Conservation (phyloP, 345 rosid species). For the Microcos paniculata region DNA sequence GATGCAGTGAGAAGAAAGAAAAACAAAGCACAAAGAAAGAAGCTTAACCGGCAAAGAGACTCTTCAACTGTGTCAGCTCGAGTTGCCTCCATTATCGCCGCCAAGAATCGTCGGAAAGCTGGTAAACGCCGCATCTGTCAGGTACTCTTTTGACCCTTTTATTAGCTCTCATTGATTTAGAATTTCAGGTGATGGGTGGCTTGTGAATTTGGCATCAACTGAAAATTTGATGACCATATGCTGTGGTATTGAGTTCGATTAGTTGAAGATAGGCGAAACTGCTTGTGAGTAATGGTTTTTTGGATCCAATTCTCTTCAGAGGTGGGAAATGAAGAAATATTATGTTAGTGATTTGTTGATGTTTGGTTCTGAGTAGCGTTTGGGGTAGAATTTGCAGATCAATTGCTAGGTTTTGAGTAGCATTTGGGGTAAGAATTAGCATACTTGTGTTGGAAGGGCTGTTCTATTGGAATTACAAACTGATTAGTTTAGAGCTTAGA, state of each 20-base stretch:
- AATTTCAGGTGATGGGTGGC: background rate
- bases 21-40: slow-evolving; percentile 66
- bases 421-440: background rate
- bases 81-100: slow-evolving; percentile 74
- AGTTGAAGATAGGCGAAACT: background rate
- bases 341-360: background rate
- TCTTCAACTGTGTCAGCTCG: slow-evolving; percentile 66
- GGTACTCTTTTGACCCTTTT: slow-evolving; percentile 36
- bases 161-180: background rate
- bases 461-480: background rate
- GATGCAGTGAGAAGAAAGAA: slow-evolving; percentile 59
- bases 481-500: background rate
- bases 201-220: background rate
- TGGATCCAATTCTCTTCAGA: too few species aligned
- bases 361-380: background rate
- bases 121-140: slow-evolving; percentile 79
- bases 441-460: background rate
- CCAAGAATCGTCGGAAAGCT: slow-evolving; percentile 87
- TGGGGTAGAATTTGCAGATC: background rate
- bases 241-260: background rate
- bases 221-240: background rate
- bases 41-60: slow-evolving; percentile 35
- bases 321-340: background rate
- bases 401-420: background rate
- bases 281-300: background rate